Percentiles rank a stretch among this genome's conserved stretches.
Conservation (phyloP, 208 protist species). For the Porcisia hertigi region DNA sequence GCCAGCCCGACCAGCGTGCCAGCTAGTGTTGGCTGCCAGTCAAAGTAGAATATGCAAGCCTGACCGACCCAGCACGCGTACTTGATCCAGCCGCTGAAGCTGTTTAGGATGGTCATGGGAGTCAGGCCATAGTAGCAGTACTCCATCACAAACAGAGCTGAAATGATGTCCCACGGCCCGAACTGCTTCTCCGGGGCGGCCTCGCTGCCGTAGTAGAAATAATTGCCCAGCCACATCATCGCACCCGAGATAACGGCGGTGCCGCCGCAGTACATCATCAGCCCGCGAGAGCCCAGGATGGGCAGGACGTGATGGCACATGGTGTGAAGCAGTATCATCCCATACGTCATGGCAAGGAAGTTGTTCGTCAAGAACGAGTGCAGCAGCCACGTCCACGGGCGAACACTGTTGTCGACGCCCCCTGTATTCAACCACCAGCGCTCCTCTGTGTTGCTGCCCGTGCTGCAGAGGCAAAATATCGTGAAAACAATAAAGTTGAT, state of each 20-base stretch:
- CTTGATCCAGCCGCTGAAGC: slow-evolving; percentile 88
- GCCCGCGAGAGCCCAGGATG: slow-evolving; percentile 61
- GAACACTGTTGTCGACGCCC: slow-evolving; percentile 72
- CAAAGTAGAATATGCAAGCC: slow-evolving; percentile 88
- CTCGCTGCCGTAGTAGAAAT: slow-evolving; percentile 48
- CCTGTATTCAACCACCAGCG: slow-evolving; percentile 84
- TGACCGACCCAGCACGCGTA: slow-evolving; percentile 89
- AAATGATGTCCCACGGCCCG: slow-evolving; percentile 90
- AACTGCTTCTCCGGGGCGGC: slow-evolving; percentile 80
- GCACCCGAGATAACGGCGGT: slow-evolving; percentile 79
- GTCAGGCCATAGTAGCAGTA: slow-evolving; percentile 75
- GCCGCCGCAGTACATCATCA: slow-evolving; percentile 59
- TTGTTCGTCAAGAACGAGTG: slow-evolving; percentile 90
- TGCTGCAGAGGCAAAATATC: slow-evolving; percentile 89
- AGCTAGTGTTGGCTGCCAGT: slow-evolving; percentile 86
- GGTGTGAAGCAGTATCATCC: slow-evolving; percentile 90
- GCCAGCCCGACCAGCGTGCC: slow-evolving; percentile 69
- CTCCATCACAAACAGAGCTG: slow-evolving; percentile 81
- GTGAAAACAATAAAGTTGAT: slow-evolving; percentile 90
- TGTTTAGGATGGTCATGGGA: slow-evolving; percentile 73
- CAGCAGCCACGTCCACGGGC: slow-evolving; percentile 75
- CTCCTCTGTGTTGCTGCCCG: slow-evolving; percentile 80
- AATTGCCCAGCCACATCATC: slow-evolving; percentile 72
- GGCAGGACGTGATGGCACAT: slow-evolving; percentile 79
- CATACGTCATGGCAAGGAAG: slow-evolving; percentile 88